Evolutionary conservation across 2,329 filamentous ascomycete species (phyloP).

Genomic region (Talaromyces pinophilus): DNA sequence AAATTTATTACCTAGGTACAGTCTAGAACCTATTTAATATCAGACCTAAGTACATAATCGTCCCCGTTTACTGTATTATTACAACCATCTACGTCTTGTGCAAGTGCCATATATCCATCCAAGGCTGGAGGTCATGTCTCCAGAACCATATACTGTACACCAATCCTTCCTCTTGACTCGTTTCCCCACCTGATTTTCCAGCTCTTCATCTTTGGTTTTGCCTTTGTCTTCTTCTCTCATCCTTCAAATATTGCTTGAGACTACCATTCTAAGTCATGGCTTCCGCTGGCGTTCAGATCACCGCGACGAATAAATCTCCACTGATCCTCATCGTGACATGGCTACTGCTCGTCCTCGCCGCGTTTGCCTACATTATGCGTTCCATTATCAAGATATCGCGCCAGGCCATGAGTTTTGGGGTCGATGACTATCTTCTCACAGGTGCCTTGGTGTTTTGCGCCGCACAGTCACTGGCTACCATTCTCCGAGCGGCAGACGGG

Average conservation of each 20-base stretch:
- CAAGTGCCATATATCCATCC: no score
- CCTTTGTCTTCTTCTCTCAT: no score
- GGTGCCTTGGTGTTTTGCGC: background rate
- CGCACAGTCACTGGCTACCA: slow-evolving; percentile 7
- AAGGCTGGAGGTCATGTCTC: no score
- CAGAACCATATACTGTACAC: no score
- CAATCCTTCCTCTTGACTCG: no score
- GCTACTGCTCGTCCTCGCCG: background rate
- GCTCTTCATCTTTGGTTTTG: background rate
- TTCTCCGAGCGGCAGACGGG: slow-evolving; percentile 7
- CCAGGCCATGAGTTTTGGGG: background rate
- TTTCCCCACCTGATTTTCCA: no score
- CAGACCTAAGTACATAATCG: background rate
- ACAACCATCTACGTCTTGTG: background rate
- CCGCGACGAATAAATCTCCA: slow-evolving; percentile 11
- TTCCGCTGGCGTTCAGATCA: slow-evolving; percentile 8
- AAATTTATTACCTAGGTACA: background rate
- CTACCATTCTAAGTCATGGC: background rate
- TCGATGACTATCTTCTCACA: slow-evolving; percentile 6
- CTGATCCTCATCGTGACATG: slow-evolving; percentile 15
- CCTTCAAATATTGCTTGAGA: background rate
- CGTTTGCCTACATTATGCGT: slow-evolving; percentile 12
- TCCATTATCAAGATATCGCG: slow-evolving; percentile 7
- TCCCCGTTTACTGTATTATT: slow-evolving; percentile 7
- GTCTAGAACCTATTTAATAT: no score